A percentile compares a stretch with the other conserved stretches of the same genome.
These are phyloP conservation scores for Vanrija sp. DNA, from an alignment of 1,284 basidiomycete species.

Conservation along the genomic window DNA sequence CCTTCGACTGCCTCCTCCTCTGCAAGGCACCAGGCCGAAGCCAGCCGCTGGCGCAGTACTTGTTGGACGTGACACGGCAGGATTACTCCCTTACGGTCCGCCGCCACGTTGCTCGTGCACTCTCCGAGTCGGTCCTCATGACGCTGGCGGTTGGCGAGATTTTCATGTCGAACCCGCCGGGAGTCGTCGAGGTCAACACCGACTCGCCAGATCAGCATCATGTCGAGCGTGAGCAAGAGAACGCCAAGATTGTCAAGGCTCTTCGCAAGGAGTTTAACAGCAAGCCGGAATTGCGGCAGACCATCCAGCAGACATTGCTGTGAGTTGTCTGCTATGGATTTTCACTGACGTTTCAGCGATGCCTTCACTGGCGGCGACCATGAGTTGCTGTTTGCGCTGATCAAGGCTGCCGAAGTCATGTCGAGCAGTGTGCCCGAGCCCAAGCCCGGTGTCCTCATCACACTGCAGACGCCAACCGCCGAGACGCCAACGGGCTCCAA, in stretches of 20 bases:
- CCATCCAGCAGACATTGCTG: constrained; percentile 27
- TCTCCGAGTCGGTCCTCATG: constrained; percentile 82
- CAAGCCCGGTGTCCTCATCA: constrained; percentile 79
- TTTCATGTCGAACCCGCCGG: constrained; percentile 44
- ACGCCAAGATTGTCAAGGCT: constrained; percentile 64
- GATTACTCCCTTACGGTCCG: constrained; percentile 80
- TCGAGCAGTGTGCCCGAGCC: constrained; percentile 77
- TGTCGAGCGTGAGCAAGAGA: constrained; percentile 24
- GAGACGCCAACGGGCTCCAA: constrained; percentile 55
- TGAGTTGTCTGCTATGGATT: constrained; percentile 11
- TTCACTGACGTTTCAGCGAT: constrained; percentile 16
- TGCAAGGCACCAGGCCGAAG: constrained; percentile 61
- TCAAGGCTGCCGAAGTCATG: constrained; percentile 88
- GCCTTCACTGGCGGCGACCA: constrained; percentile 60
- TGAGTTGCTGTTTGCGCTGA: constrained; percentile 82
- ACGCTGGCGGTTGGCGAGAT: constrained; percentile 87
- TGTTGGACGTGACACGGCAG: constrained; percentile 81
- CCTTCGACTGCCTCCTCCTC: constrained; percentile 89
- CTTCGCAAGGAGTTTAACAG: constrained; percentile 77
- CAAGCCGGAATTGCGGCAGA: constrained; percentile 66
- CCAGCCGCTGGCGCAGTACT: constrained; percentile 67
- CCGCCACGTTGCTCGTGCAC: constrained; percentile 76
- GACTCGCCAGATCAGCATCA: constrained; percentile 24
- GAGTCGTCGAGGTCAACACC: constrained; percentile 30
- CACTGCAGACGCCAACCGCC: constrained; percentile 67